These are phyloP conservation scores for Pyrrhoderma noxium DNA, from an alignment of 1,284 basidiomycete genomes.

Conservation along the genomic window DNA sequence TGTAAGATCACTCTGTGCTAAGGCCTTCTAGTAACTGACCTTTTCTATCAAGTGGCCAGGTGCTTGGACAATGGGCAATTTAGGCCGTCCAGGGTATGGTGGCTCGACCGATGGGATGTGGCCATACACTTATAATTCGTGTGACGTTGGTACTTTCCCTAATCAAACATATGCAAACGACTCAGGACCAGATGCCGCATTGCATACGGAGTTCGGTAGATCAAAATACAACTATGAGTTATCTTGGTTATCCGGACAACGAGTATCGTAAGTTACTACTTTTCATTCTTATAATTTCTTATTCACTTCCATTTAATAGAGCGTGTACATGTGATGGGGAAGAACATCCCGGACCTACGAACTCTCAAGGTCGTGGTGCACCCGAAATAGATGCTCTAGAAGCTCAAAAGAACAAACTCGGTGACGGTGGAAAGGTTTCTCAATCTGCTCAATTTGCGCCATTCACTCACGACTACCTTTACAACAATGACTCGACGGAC, in stretches of 20 bases:
- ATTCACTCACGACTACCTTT: slow-evolving; percentile 49
- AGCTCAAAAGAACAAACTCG: slow-evolving; percentile 53
- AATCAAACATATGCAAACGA: slow-evolving; percentile 59
- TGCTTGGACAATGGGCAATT: slow-evolving; percentile 87
- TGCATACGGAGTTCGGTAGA: slow-evolving; percentile 28
- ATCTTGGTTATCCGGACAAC: slow-evolving; percentile 43
- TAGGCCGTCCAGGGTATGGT: slow-evolving; percentile 77
- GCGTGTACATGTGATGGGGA: slow-evolving; percentile 75
- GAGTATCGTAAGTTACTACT: slow-evolving; percentile 34
- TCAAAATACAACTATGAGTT: slow-evolving; percentile 39
- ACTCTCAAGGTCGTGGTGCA: slow-evolving; percentile 62
- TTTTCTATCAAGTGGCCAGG: slow-evolving; percentile 55
- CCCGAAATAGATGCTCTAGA: slow-evolving; percentile 86
- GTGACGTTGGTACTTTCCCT: slow-evolving; percentile 78
- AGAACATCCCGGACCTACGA: slow-evolving; percentile 76
- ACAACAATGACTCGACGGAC: slow-evolving; percentile 36
- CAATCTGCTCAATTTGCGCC: slow-evolving; percentile 59
- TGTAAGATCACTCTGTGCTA: slow-evolving; percentile 23
- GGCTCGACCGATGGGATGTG: slow-evolving; percentile 78
- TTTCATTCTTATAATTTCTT: neutral
- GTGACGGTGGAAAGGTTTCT: slow-evolving; percentile 40
- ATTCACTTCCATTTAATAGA: slow-evolving; percentile 26
- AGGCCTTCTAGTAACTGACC: neutral
- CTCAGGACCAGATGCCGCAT: slow-evolving; percentile 42
- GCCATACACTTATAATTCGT: slow-evolving; percentile 71